Base-by-base conservation (phyloP, 345 rosid genomes). In the Triadica sebifera region DNA sequence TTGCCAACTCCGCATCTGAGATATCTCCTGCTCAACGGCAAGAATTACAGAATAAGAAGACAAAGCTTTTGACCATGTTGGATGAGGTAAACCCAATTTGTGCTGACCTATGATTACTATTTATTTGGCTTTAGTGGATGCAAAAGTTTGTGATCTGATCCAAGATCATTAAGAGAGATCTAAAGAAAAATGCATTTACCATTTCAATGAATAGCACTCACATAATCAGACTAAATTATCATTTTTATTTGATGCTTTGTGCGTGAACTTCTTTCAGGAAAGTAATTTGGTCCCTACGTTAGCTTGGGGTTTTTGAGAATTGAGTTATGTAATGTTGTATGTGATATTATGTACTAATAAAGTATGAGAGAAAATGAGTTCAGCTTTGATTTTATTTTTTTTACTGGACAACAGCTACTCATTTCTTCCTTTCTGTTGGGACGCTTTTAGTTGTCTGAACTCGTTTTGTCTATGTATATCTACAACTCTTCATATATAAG, bases 51-150 rank as follows among this genome's bases (percentile, higher is more conserved):
- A 87, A 81, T 81, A 91, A 83, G 85, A 86, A 90, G 86, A 80
- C 85, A 53, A 92, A 89, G 84, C 98, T 94, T 17, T 69, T 94
- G 80, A 81, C 90, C 65, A 87, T 94, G 93, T 80, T 90, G 74
- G 97, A 92, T 43, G 97, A 91, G 93, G 98, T 92, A 83, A 75
- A 76, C 39, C 52, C 69, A 59, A 61, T 37, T 45, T 64, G 22
- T 25, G 20, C 55, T 37, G 25, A 47, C 49, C n/a, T 17, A 10
- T 16, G 13, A 12, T 55, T 19, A 17, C 43, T 29, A 15, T 22
- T 25, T 61, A 11, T 45, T 25, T 57, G 22, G 19, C 47, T 72
- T 60, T 45, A 13, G 13, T 50, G 47, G 38, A 10, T 29, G 39
- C 47, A n/a, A 13, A 50, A 43, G 13, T 22, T n/a, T 43, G 16